Base-by-base conservation (phyloP, 202 grass and related monocot genomes). In the Zoysia matrella region DNA sequence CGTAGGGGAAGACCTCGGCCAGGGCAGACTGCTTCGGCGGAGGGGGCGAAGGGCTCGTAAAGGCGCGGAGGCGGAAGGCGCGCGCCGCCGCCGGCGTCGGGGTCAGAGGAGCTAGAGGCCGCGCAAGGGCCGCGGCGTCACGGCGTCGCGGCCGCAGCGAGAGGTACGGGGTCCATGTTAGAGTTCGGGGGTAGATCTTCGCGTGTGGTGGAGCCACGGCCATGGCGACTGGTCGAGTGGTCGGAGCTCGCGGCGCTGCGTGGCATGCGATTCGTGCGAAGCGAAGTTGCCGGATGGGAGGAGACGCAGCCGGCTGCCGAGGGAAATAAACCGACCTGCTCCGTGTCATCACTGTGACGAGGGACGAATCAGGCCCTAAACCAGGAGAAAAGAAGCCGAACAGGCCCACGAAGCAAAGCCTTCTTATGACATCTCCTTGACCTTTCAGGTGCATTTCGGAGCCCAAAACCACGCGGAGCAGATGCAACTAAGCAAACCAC, bases 1-100 rank as follows among this genome's bases (percentile, higher is more conserved):
- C 52, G 71, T 86, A 91, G 46, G 92, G 89, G 42, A 82, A 51
- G 10, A 88, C 66, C 55, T 84, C 74, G 11, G 72, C 5, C 39
- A 90, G 53, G 42, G 83, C 55, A 18, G 81, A 63, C n/a, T 71
- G 58, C 57, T 81, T 49, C 8, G 61, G 1, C 11, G 40, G 47
- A 0, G 71, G 15, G 11, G 80, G 0, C 8, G 77, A 13, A 8
- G 73, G 5, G 55, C 11, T 36, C 8, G 63, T 8, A 65, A 78
- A 39, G 60, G 73, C 52, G 13, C 50, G 69, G 47, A 82, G 58
- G 72, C 58, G 76, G 86, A 40, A 30, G 65, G 80, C 62, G 81
- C 65, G 54, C 47, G 50, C 69, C 16, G 41, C 47, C 2, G 80
- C 39, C n/a, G 57, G 81, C 10, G 76, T 54, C 2, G 75, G 68